Evolutionary conservation across 495 filamentous ascomycete genomes (phyloP).

Genomic region (Aspergillus asperescens): DNA sequence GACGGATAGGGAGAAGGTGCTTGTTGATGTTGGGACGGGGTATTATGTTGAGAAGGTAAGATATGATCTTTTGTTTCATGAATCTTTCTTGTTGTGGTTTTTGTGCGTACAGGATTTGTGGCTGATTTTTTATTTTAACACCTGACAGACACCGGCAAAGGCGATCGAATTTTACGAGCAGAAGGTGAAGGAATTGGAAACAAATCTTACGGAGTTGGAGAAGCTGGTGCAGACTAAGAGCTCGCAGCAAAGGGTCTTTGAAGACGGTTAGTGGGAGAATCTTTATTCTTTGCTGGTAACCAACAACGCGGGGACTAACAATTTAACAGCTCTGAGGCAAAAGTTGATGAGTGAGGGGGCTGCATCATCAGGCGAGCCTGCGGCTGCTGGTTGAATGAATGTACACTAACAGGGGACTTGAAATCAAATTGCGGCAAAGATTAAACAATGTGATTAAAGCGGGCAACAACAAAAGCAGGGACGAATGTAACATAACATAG

Average conservation of each 20-base stretch:
- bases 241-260: slow-evolving; percentile 75
- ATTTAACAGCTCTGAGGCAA: slow-evolving; percentile 38
- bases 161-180: slow-evolving; percentile 78
- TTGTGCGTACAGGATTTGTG: not conserved
- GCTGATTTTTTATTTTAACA: not conserved
- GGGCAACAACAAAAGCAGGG: not conserved
- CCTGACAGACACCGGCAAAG: slow-evolving; percentile 54
- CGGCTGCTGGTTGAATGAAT: slow-evolving; percentile 24
- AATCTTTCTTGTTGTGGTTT: not conserved
- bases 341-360: slow-evolving; percentile 43
- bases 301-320: slow-evolving; percentile 14
- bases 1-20: slow-evolving; percentile 68
- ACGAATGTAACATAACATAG: slow-evolving; percentile 3
- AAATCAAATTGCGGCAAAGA: not conserved
- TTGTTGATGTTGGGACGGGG: slow-evolving; percentile 94
- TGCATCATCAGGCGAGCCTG: slow-evolving; percentile 24
- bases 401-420: not conserved
- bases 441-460: not conserved
- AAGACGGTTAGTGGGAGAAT: slow-evolving; percentile 63
- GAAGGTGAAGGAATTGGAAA: slow-evolving; percentile 75
- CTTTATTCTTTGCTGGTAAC: not conserved
- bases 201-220: slow-evolving; percentile 80
- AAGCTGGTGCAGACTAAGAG: slow-evolving; percentile 79
- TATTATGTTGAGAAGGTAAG: slow-evolving; percentile 98
- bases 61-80: slow-evolving; percentile 4